Evolutionary conservation across 2,329 filamentous ascomycete species (phyloP), one percentile per base, ranked within the genome.

Genomic region (Claviceps quebecensis): DNA sequence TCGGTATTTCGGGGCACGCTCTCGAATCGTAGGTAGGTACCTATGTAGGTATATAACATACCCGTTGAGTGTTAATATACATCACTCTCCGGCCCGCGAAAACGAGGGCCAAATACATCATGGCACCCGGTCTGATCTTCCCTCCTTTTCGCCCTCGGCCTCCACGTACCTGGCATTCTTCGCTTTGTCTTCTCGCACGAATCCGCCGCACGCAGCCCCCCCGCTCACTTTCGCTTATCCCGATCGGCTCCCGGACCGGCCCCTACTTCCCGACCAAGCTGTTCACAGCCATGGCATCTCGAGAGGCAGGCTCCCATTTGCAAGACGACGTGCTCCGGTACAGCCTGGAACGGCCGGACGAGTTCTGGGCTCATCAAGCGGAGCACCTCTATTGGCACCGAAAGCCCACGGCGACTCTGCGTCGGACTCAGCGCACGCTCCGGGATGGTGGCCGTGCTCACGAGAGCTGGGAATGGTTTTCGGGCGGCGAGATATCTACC

Each of bases 381-480:
- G 72, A 80, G 45, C 78, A 85, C 22, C 72, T 97, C 3, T 70
- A 84, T 65, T 96, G 90, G 90, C 84, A 94, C 67, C 84, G 80
- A 61, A 75, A 78, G 51, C 90, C 90, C 7, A 76, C 76, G 13
- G 71, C 74, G 0, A 77, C 79, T 0, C 74, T 94, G 22, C 69
- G 70, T 3, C 72, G 69, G 40, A 76, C 73, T 19, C 79, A 74
- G 47, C 90, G 86, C 67, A 78, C 72, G 7, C 71, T 93, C 4
- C 67, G 72, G 50, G 77, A 69, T 56, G 82, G 69, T 56, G 82
- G 81, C 52, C 68, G 73, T n/a, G 71, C 72, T 16, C 83, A 95
- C 63, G 75, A 80, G 43, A 81, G 85, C 62, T 96, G 90, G 89
- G 78, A 81, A 56, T 97, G 91, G 91, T 96, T 95, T 59, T 80